Evolutionary conservation across 768 basidiomycete species (phyloP), one percentile per base, ranked within the genome.

Genomic region (Chalciporus piperatus): DNA sequence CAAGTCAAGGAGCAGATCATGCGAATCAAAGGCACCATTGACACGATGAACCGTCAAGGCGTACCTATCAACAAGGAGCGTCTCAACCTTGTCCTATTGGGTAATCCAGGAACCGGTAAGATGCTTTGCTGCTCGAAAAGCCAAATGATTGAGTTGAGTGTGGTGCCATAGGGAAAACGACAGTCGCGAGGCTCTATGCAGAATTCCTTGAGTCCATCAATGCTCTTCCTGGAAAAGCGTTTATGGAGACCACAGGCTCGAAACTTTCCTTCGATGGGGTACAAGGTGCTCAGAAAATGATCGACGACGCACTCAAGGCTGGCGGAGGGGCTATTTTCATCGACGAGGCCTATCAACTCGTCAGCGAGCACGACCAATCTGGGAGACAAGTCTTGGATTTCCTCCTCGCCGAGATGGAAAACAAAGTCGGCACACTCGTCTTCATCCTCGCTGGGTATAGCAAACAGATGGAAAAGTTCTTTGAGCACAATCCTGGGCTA

Each of bases 391-490:
- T 88, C 4, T 72, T 89, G 16, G 85, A 89, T 52, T 88, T 80
- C 59, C 76, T 88, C 1, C 74, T 89, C 4, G 83, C 84, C 0
- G 85, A 88, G 62, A 88, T 88, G 83, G 85, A 88, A 58, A 87
- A 88, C 64, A 74, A 75, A 25, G 73, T 82, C 4, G 86, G 84
- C 8, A 80, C 71, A 10, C 59, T 86, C 14, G 82, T 87, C 4
- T 89, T 88, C 67, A 82, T 89, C 54, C 70, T 89, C 9, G 86
- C 87, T 0, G 86, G 86, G 4, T 89, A 89, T 61, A 77, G 70
- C 64, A 83, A 78, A 50, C 73, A 89, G 63, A 88, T 88, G 87
- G 86, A 89, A 54, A 82, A 75, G 45, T 88, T 89, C 68, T 88
- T 88, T 54, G 83, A 87, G 52, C 85, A 87, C 57, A 89, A 89